Evolutionary conservation across 176 grass and related monocot species (phyloP), one percentile per base, ranked within the genome.

Genomic region (Bonia amplexicaulis): DNA sequence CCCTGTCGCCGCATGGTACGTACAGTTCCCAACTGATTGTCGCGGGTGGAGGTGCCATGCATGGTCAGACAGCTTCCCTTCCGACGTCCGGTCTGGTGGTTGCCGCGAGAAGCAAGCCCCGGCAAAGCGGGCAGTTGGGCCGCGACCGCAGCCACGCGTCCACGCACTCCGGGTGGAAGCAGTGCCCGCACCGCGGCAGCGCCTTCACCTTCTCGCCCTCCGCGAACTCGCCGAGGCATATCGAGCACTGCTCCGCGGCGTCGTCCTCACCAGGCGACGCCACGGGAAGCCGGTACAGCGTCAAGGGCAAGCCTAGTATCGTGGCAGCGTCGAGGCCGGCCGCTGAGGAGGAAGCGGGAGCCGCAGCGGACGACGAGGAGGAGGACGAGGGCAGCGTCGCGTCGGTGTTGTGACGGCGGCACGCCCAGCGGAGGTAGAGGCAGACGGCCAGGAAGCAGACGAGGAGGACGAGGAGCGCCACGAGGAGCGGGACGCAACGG

Each of bases 91-190:
- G 15, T 55, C 71, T 78, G 58, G 6, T 11, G 44, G 29, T 6
- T 6, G 19, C 59, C 10, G 77, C 22, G 45, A 86, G 73, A 7
- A 73, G 84, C 66, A 66, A 59, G 48, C 59, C 67, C 15, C 88
- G 79, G 84, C 88, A 90, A 22, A 90, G 20, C 2, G 88, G 88
- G 59, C 88, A 86, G 88, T 66, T 86, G 3, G 84, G 35, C 8
- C 58, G 73, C 15, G 66, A 63, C 7, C 47, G 67, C 22, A 90
- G 84, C 88, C 88, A 90, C 58, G 73, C 54, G 66, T 90, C 88
- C 39, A 90, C 88, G 84, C 88, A 90, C 17, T 78, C 79, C 47
- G 73, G 57, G 84, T 90, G 88, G 88, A 90, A 86, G 26, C 79
- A 41, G 73, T 90, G 84, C 73, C 57, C 47, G 79, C 88, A 90